Percentiles rank a stretch among this genome's conserved stretches.
phyloP scores from a whole-genome alignment of 2,329 filamentous ascomycete genomes.

The Aurifilum marmelostoma region DNA sequence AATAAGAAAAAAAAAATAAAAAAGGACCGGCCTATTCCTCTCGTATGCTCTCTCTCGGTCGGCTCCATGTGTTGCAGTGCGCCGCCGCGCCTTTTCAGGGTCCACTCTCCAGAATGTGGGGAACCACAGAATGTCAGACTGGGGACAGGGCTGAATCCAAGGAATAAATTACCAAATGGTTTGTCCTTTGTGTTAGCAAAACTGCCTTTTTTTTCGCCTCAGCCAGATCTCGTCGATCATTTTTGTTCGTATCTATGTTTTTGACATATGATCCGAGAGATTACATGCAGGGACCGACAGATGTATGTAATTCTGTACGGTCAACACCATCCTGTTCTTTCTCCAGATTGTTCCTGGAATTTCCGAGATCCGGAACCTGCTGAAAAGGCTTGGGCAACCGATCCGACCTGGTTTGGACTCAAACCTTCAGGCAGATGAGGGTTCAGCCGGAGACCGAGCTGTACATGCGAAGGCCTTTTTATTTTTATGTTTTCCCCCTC shows the following conservation, averaged over 20 bases:
- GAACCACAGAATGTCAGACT: constrained; percentile 7
- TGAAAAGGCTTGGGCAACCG: not conserved
- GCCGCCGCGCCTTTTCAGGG: constrained; percentile 8
- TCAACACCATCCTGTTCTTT: not conserved
- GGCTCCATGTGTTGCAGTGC: not conserved
- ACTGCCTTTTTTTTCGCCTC: constrained; percentile 10
- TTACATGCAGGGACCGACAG: not conserved
- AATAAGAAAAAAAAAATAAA: not conserved
- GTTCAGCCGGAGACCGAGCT: not conserved
- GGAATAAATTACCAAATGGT: constrained; percentile 31
- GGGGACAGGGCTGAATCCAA: constrained; percentile 27
- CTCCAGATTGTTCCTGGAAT: not conserved
- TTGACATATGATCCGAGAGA: constrained; percentile 8
- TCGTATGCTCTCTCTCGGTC: not conserved
- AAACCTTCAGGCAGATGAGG: not conserved
- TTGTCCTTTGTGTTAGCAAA: constrained; percentile 30
- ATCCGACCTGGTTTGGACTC: not conserved
- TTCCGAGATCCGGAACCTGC: not conserved
- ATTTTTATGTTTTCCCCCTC: no score
- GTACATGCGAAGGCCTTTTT: not conserved
- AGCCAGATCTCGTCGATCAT: constrained; percentile 16
- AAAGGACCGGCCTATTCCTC: not conserved
- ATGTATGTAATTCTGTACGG: constrained; percentile 8
- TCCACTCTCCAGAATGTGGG: constrained; percentile 20
- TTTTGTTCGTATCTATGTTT: constrained; percentile 14